Conservation (phyloP, 768 basidiomycete species). For the Piloderma croceum region DNA sequence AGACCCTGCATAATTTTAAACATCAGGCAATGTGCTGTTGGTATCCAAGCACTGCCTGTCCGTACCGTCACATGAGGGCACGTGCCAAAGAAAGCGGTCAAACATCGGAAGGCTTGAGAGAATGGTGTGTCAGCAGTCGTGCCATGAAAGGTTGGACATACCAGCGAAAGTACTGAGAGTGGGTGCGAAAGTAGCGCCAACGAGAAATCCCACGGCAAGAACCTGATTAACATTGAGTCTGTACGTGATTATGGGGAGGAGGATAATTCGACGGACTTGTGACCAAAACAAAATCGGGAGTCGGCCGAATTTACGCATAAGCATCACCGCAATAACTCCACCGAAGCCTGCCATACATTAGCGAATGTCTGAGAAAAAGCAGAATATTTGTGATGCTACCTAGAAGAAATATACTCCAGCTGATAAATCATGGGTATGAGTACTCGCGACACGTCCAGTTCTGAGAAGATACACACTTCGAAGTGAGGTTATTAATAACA, state of each 20-base stretch:
- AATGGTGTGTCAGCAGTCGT: neutral
- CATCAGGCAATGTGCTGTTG: no score
- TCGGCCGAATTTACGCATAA: constrained; percentile 58
- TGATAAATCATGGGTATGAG: no score
- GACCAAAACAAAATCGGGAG: constrained; percentile 71
- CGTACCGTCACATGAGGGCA: constrained; percentile 26
- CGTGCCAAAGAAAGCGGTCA: constrained; percentile 29
- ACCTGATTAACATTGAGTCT: constrained; percentile 29
- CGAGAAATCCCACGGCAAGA: constrained; percentile 50
- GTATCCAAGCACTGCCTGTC: no score
- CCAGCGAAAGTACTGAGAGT: constrained; percentile 54
- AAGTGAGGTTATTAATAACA: constrained; percentile 58
- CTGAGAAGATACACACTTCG: constrained; percentile 35
- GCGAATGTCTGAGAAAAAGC: neutral
- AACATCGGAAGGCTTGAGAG: constrained; percentile 28
- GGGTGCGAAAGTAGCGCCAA: constrained; percentile 57
- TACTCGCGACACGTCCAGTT: no score
- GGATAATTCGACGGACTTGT: constrained; percentile 36
- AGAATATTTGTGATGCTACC: no score
- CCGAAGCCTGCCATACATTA: constrained; percentile 45
- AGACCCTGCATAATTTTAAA: no score
- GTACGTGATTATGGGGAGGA: constrained; percentile 9
- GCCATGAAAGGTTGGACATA: constrained; percentile 13
- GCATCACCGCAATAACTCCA: constrained; percentile 54
- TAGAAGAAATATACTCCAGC: constrained; percentile 62